A percentile compares a stretch with the other conserved stretches of the same genome.
Conservation (phyloP, 805 yeast species). For the Candida lessepsii region DNA sequence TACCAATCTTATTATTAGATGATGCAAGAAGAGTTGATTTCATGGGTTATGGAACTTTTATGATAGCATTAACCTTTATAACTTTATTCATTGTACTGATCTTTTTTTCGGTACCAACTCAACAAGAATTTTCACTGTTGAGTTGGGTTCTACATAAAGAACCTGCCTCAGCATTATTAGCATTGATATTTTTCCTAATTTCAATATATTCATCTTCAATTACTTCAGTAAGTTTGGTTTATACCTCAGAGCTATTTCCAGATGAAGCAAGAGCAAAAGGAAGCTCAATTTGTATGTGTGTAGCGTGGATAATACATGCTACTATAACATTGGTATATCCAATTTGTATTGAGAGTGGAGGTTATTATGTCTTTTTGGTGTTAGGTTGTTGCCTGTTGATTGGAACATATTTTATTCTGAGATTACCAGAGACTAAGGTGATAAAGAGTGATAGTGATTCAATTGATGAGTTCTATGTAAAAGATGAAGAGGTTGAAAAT, state of each 20-base stretch:
- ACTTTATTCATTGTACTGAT: conserved; percentile 37
- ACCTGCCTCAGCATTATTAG: conserved; percentile 44
- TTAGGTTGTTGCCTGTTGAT: conserved; percentile 34
- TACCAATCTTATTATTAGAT: conserved; percentile 46
- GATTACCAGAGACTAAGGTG: conserved; percentile 47
- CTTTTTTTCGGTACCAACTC: conserved; percentile 18
- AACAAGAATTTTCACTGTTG: conserved; percentile 10
- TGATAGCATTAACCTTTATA: conserved; percentile 35
- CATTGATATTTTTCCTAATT: conserved; percentile 44
- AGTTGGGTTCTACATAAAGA: conserved; percentile 16
- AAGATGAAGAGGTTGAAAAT: background rate
- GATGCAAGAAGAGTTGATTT: conserved; percentile 47
- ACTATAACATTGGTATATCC: conserved; percentile 42
- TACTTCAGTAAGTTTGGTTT: conserved; percentile 48
- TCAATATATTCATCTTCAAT: conserved; percentile 48
- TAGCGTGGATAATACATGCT: conserved; percentile 45
- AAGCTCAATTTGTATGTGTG: conserved; percentile 43
- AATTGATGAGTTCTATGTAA: background rate
- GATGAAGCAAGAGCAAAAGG: conserved; percentile 46
- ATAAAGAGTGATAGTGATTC: background rate
- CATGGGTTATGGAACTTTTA: conserved; percentile 41
- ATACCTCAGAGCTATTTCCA: conserved; percentile 50
- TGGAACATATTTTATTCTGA: conserved; percentile 28
- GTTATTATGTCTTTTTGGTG: conserved; percentile 41
- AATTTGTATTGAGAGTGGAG: conserved; percentile 28